Base-by-base conservation (phyloP, 768 basidiomycete species). In the Collybia sordida region DNA sequence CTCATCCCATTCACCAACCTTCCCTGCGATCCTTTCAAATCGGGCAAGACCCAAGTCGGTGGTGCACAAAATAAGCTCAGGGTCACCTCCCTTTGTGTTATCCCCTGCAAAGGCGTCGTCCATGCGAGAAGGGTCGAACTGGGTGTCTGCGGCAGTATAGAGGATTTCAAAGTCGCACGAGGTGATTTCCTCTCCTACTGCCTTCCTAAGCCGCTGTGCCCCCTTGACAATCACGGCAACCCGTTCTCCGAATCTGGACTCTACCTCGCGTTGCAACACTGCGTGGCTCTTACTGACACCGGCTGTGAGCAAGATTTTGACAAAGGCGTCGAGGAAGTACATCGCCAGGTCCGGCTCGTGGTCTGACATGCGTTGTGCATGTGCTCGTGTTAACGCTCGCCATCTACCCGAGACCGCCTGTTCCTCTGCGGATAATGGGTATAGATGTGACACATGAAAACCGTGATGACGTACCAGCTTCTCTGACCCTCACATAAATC, bases 131-230 rank as follows among this genome's bases (percentile, higher is more conserved):
- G 57, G 52, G 46, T 77, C 70, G 38, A 75, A 84, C 27, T 45
- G 45, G 0, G 72, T 67, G 15, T 76, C 78, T 4, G 74, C 72
- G 1, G 65, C 54, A 37, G 74, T 70, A 41, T 77, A 76, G 8
- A 79, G 57, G 15, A 77, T 70, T 59, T 82, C 79, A 51, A 85
- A 57, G 54, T 85, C 83, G 45, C 76, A 78, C 2, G 74, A 78
- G 1, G 79, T 79, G 40, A 86, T 70, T 44, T 78, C 79, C 61
- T 83, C 80, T 0, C 82, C 82, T 42, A 84, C 73, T 9, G 76
- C 77, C 59, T 77, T 80, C 55, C 82, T 82, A 49, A 85, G 63
- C 6, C 69, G 69, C 49, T 78, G 66, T 2, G 82, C 78, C 4
- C 71, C 60, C 18, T 71, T 68, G 28, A 77, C 71, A 28, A 84